These are phyloP conservation scores for Houttuynia cordata DNA, from an alignment of 164 flowering plant species.

Conservation along the genomic window DNA sequence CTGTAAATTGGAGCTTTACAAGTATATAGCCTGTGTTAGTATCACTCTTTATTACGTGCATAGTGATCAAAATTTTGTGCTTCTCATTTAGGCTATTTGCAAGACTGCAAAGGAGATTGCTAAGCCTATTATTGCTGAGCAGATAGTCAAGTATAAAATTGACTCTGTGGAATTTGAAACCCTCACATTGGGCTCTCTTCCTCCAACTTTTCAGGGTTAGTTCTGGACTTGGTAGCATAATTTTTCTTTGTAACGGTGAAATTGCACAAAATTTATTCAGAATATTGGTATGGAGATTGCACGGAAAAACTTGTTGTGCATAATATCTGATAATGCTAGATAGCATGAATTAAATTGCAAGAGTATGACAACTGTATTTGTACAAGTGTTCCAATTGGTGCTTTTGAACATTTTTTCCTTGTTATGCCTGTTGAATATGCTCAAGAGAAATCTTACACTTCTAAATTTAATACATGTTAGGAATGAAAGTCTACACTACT, in stretches of 20 bases:
- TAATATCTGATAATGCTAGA: too few relatives aligned
- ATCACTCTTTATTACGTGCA: background rate
- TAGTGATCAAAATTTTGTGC: background rate
- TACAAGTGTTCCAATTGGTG: background rate
- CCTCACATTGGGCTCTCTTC: constrained; percentile 74
- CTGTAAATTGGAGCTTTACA: background rate
- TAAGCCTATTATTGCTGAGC: constrained; percentile 93
- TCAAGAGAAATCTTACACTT: background rate
- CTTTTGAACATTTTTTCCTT: background rate
- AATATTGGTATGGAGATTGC: too few relatives aligned
- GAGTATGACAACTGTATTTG: background rate
- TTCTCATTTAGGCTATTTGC: constrained; percentile 65
- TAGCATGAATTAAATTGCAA: too few relatives aligned
- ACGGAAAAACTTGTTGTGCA: too few relatives aligned
- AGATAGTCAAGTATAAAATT: constrained; percentile 83
- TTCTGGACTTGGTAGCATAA: background rate
- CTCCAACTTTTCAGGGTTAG: constrained; percentile 95
- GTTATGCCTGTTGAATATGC: too few relatives aligned
- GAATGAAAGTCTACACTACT: constrained; percentile 86
- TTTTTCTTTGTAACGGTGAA: background rate
- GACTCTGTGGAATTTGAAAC: constrained; percentile 84
- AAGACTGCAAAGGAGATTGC: constrained; percentile 66
- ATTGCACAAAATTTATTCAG: background rate
- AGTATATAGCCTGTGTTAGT: background rate
- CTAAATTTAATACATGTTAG: constrained; percentile 19